Evolutionary conservation across 2,329 filamentous ascomycete species (phyloP).

Genomic region (Colletotrichum lentis): DNA sequence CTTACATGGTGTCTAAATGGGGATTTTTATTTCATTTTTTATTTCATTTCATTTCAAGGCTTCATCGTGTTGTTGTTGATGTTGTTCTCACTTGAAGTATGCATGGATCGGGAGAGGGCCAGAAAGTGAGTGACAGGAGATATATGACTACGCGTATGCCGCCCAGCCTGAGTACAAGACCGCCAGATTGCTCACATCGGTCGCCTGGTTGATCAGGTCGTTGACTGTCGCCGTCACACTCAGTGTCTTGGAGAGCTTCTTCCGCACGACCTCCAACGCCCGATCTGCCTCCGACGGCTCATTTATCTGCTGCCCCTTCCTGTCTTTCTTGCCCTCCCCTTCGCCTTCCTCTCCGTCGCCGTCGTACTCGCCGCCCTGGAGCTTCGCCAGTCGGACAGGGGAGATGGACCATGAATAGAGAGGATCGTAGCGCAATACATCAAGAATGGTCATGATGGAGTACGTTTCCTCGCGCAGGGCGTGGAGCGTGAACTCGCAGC

Average conservation of each 20-base stretch:
- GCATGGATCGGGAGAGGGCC: neutral
- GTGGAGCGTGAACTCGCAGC: conserved; percentile 96
- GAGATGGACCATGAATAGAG: conserved; percentile 95
- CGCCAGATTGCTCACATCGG: conserved; percentile 90
- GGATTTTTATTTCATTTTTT: too few species aligned
- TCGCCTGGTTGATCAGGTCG: conserved; percentile 94
- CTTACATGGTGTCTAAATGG: too few species aligned
- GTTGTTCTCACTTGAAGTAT: neutral
- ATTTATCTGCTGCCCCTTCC: conserved; percentile 52
- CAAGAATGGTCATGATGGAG: conserved; percentile 97
- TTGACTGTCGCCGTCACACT: conserved; percentile 97
- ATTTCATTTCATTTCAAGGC: too few species aligned
- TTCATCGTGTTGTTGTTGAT: too few species aligned
- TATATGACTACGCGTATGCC: conserved; percentile 49
- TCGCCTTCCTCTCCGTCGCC: conserved; percentile 49
- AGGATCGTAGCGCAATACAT: conserved; percentile 97
- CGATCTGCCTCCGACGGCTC: conserved; percentile 82
- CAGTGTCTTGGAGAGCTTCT: conserved; percentile 93
- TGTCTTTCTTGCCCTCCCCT: conserved; percentile 52
- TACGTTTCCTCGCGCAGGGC: conserved; percentile 94
- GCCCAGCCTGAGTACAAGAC: conserved; percentile 77
- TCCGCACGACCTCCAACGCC: conserved; percentile 89
- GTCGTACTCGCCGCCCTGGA: conserved; percentile 67
- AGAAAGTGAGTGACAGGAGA: neutral
- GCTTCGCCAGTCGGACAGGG: conserved; percentile 68